These are phyloP conservation scores for Cylindricascospora bacillispora DNA, from an alignment of 1,139 yeast genomes.

Conservation along the genomic window DNA sequence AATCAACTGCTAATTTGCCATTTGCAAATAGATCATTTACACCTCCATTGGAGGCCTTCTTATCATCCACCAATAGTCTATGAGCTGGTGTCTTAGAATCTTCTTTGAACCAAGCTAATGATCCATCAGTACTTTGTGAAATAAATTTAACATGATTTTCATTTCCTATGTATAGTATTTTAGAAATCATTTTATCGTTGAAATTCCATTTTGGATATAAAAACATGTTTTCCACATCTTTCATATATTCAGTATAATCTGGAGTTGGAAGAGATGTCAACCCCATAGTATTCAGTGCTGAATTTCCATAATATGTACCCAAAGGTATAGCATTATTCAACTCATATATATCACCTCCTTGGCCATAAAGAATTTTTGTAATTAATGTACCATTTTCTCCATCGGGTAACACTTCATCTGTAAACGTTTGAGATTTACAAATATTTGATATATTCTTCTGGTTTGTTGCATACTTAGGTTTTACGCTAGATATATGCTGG, in stretches of 20 bases:
- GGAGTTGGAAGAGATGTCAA: conserved; percentile 1
- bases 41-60: not conserved
- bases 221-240: conserved; percentile 4
- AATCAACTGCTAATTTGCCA: conserved; percentile 2
- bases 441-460: conserved; percentile 2
- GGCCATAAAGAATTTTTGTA: conserved; percentile 16
- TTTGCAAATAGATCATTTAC: not conserved
- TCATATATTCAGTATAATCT: conserved; percentile 5
- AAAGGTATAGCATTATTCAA: conserved; percentile 19
- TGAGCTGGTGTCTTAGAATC: conserved; percentile 14
- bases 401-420: conserved; percentile 15
- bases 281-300: not conserved
- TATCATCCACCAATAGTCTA: conserved; percentile 2
- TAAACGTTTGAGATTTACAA: conserved; percentile 8
- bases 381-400: conserved; percentile 15
- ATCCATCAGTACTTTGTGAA: conserved; percentile 18
- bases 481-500: conserved; percentile 46
- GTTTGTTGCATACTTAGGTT: conserved; percentile 35
- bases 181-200: conserved; percentile 16
- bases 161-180: conserved; percentile 10
- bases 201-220: conserved; percentile 17
- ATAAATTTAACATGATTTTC: conserved; percentile 10
- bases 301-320: conserved; percentile 15
- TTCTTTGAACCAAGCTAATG: conserved; percentile 22
- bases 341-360: conserved; percentile 18